Evolutionary conservation across 2,329 filamentous ascomycete genomes (phyloP), one percentile per base, ranked within the genome.

Genomic region (Harringtonia lauricola): DNA sequence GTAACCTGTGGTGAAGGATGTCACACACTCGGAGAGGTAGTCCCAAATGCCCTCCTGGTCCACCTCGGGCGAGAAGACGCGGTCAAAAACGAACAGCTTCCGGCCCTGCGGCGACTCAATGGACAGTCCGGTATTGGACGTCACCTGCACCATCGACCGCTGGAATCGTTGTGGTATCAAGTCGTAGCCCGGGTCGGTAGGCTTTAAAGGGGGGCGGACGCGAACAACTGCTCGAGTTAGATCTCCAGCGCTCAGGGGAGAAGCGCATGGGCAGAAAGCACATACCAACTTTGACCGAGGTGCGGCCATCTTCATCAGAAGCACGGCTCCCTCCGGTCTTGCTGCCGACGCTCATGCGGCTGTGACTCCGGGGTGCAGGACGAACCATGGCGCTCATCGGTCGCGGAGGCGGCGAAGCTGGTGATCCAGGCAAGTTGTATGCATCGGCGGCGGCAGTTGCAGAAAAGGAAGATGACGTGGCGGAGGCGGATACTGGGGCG

Each of bases 91-190:
- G 59, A 98, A 98, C 4, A 95, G 72, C 60, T 96, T 96, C 57
- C 84, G 84, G 40, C 90, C 92, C 58, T 95, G 88, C 0, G 88
- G 83, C 2, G 89, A 85, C 57, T 96, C 92, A 53, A 98, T 87
- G 21, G 86, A 74, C 39, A 98, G 68, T 59, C 77, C 94, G 8
- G 87, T 95, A 36, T 84, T 74, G 15, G 87, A 86, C 12, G 83
- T 88, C 47, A 90, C 86, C 52, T 95, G 88, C 49, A 94, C 88
- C 70, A 90, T 95, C 33, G 89, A 83, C 51, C 83, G 79, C 62
- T 95, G 90, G 59, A 98, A 98, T 57, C 92, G 81, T 63, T 95
- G 89, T 14, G 92, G 92, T 46, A 98, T 92, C 51, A 96, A 77
- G 51, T 98, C 92, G 67, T 76, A 98, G 49, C 89, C 90, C 7